Conservation (phyloP, 805 yeast genomes). For the Zygotorulaspora florentina region DNA sequence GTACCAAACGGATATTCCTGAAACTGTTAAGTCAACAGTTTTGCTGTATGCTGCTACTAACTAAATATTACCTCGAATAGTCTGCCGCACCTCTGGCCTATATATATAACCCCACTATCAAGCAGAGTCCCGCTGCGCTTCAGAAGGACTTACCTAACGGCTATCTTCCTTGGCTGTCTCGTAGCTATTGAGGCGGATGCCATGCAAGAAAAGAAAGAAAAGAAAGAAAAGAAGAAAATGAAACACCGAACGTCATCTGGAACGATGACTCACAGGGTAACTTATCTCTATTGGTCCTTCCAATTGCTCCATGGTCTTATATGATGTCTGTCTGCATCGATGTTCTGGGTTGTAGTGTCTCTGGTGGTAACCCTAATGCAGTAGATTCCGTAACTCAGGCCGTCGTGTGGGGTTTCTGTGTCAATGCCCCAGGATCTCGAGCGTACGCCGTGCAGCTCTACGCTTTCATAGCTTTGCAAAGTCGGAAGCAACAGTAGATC, state of each 20-base stretch:
- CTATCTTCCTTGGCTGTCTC: background rate
- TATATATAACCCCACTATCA: no score
- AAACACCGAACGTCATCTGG: background rate
- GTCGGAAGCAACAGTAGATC: constrained; percentile 58
- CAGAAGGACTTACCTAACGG: no score
- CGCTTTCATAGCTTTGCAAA: constrained; percentile 60
- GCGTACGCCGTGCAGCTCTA: constrained; percentile 61
- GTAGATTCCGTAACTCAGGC: constrained; percentile 65
- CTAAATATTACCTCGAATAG: no score
- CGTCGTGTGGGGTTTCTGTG: constrained; percentile 54
- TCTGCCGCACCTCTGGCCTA: no score
- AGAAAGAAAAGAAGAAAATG: background rate
- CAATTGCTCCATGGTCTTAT: background rate
- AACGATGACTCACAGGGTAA: no score
- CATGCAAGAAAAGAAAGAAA: background rate
- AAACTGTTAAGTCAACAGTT: no score
- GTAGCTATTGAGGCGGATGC: background rate
- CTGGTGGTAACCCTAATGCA: constrained; percentile 32
- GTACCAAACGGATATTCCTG: no score
- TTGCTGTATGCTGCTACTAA: no score
- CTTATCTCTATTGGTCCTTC: background rate
- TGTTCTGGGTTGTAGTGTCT: constrained; percentile 22
- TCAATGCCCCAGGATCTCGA: constrained; percentile 65
- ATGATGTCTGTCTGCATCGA: constrained; percentile 8
- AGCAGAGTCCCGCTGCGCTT: no score